Evolutionary conservation across 352 stramenopile genomes (phyloP).

Genomic region (Vaucheria bursata): DNA sequence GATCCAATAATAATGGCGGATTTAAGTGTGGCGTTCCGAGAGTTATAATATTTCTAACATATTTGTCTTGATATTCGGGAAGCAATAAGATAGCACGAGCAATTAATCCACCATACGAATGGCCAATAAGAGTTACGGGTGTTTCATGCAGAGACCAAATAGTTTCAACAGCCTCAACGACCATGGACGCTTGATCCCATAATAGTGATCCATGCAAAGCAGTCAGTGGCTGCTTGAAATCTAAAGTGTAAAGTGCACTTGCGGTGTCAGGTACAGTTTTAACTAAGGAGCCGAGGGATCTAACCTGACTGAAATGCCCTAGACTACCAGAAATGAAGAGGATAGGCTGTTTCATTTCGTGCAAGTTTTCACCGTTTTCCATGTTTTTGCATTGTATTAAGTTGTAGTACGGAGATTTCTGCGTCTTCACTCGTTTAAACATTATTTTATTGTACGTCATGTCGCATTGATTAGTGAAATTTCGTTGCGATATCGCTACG

Average conservation of each 20-base stretch:
- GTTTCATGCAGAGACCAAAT: background rate
- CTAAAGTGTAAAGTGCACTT: background rate
- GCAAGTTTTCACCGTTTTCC: too few relatives aligned
- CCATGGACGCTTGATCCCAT: background rate
- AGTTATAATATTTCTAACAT: background rate
- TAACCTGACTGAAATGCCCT: too few relatives aligned
- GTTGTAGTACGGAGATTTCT: too few relatives aligned
- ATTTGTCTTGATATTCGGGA: background rate
- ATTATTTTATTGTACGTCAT: too few relatives aligned
- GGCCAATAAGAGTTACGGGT: background rate
- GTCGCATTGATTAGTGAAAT: too few relatives aligned
- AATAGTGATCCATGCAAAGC: background rate
- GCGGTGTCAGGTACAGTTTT: background rate
- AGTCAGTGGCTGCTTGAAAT: background rate
- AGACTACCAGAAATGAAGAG: too few relatives aligned
- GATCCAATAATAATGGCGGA: background rate
- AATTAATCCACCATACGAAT: background rate
- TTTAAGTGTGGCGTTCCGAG: background rate
- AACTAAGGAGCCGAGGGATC: too few relatives aligned
- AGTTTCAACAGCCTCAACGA: background rate
- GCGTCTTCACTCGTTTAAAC: too few relatives aligned
- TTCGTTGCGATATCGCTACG: too few relatives aligned
- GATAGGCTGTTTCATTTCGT: too few relatives aligned
- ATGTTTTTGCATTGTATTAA: too few relatives aligned
- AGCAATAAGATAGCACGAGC: background rate